Conservation (phyloP, 768 basidiomycete genomes). For the Imleria badia region DNA sequence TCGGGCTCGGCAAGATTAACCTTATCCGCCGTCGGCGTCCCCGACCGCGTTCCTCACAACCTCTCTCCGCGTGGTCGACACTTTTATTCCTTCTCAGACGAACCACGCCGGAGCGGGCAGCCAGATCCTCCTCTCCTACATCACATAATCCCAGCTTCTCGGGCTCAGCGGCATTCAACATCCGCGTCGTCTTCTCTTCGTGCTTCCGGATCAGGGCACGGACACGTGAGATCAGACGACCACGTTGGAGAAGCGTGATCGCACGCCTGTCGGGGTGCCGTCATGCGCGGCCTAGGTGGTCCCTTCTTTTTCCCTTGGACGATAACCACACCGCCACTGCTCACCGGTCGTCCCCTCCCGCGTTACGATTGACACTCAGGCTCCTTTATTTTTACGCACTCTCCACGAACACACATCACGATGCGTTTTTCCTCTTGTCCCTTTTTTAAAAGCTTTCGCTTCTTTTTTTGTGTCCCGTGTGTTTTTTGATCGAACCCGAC, state of each 20-base stretch:
- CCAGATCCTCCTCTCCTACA: conserved; percentile 17
- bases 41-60: conserved; percentile 18
- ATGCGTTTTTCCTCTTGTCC: conserved; percentile 4
- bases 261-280: conserved; percentile 14
- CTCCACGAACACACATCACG: conserved; percentile 26
- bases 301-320: neutral
- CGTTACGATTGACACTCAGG: conserved; percentile 20
- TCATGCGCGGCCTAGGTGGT: conserved; percentile 5
- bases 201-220: conserved; percentile 13
- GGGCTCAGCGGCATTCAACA: conserved; percentile 12
- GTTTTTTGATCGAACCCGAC: neutral
- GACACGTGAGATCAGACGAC: conserved; percentile 22
- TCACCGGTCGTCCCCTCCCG: conserved; percentile 4
- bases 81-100: conserved; percentile 13
- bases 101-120: conserved; percentile 7
- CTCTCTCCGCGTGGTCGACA: conserved; percentile 10
- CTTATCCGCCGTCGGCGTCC: conserved; percentile 15
- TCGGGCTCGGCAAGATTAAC: conserved; percentile 29
- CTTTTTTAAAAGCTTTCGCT: neutral
- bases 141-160: conserved; percentile 21
- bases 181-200: conserved; percentile 11
- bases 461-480: neutral
- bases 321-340: neutral
- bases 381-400: conserved; percentile 19
- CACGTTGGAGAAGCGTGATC: conserved; percentile 16